These are phyloP conservation scores for Dryadomyces sulphureus DNA, from an alignment of 2,329 filamentous ascomycete genomes.

Conservation along the genomic window DNA sequence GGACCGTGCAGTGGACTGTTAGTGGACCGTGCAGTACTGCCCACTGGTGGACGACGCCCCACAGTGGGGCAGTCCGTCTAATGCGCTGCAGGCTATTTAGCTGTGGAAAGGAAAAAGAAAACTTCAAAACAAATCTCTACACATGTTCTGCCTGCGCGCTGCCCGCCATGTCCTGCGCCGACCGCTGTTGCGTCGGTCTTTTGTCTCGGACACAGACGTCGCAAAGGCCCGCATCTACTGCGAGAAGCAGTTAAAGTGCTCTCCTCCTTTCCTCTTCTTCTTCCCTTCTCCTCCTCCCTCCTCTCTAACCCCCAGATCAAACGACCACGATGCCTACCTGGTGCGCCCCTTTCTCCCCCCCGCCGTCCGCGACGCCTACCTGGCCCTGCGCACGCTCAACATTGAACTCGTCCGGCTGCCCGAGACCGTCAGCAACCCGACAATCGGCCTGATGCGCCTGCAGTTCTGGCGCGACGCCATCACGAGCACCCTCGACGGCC, in stretches of 20 bases:
- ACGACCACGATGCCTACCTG: conserved; percentile 78
- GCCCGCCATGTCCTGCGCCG: conserved; percentile 23
- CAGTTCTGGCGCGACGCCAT: conserved; percentile 91
- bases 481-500: conserved; percentile 54
- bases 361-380: conserved; percentile 64
- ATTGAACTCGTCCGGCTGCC: conserved; percentile 82
- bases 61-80: background rate
- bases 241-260: conserved; percentile 33
- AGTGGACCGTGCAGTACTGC: background rate
- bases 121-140: no score
- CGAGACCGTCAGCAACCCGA: conserved; percentile 76
- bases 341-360: conserved; percentile 73
- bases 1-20: conserved; percentile 9
- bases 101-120: background rate
- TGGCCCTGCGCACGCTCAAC: conserved; percentile 84
- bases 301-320: conserved; percentile 17
- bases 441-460: conserved; percentile 75
- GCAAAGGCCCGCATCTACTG: conserved; percentile 40
- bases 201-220: conserved; percentile 36
- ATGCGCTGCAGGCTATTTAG: background rate
- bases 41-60: background rate
- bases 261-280: background rate
- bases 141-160: conserved; percentile 26
- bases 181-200: conserved; percentile 21
- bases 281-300: no score